Evolutionary conservation across 23 red algal species (phyloP).

Genomic region (Cyanidium caldarium): DNA sequence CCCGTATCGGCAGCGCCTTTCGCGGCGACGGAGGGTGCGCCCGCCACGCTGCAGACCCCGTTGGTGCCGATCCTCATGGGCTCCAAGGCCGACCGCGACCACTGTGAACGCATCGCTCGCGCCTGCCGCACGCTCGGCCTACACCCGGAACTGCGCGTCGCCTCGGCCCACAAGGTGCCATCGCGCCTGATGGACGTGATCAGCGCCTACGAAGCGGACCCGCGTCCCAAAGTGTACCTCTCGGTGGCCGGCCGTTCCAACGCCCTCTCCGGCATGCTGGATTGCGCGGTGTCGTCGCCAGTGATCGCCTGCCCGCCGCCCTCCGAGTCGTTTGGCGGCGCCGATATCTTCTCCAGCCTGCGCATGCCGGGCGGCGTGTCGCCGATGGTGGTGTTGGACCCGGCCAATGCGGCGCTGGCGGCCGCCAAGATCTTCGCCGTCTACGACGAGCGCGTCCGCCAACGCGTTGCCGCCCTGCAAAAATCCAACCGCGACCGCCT

Average conservation of each 20-base stretch:
- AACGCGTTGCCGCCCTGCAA: slow-evolving; percentile 43
- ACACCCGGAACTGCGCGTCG: slow-evolving; percentile 60
- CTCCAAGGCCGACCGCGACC: slow-evolving; percentile 52
- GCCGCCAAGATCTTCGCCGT: slow-evolving; percentile 87
- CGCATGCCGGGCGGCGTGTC: slow-evolving; percentile 92
- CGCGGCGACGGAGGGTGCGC: too few species aligned
- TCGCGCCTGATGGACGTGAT: slow-evolving; percentile 53
- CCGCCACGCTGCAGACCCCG: too few species aligned
- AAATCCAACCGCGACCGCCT: slow-evolving; percentile 77
- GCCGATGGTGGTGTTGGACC: slow-evolving; percentile 60
- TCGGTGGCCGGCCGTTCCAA: slow-evolving; percentile 94
- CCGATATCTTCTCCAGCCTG: slow-evolving; percentile 79
- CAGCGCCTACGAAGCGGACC: slow-evolving; percentile 37
- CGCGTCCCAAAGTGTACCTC: slow-evolving; percentile 83
- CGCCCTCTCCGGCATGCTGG: slow-evolving; percentile 78
- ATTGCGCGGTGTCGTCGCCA: slow-evolving; percentile 75
- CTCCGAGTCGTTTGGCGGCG: slow-evolving; percentile 79
- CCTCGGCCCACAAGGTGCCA: slow-evolving; percentile 94
- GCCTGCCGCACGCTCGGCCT: slow-evolving; percentile 57
- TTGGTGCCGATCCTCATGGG: slow-evolving; percentile 96
- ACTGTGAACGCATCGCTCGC: slow-evolving; percentile 75
- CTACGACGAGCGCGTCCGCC: slow-evolving; percentile 29
- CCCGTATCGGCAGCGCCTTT: too few species aligned
- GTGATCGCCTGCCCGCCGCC: slow-evolving; percentile 95
- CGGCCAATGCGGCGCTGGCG: slow-evolving; percentile 54